These are phyloP conservation scores for Cystobasidium sp. DNA, from an alignment of 1,284 basidiomycete species.

Conservation along the genomic window DNA sequence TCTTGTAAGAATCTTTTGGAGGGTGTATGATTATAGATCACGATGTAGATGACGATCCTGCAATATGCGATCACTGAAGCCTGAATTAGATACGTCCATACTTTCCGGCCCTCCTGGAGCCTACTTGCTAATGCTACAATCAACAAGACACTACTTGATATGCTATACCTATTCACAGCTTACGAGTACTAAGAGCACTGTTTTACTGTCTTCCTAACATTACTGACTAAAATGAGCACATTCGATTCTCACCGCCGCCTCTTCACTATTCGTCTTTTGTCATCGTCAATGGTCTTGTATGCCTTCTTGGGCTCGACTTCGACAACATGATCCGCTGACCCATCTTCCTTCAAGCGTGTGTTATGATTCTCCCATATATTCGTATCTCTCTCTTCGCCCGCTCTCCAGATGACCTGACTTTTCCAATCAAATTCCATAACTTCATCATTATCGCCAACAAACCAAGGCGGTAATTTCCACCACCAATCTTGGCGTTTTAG, in stretches of 20 bases:
- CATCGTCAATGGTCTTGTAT: conserved; percentile 21
- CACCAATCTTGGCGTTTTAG: conserved; percentile 40
- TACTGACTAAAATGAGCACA: not conserved
- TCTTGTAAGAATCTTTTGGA: not conserved
- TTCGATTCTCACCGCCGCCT: conserved; percentile 8
- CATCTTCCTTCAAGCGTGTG: conserved; percentile 28
- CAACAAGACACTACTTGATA: not conserved
- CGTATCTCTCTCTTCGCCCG: conserved; percentile 27
- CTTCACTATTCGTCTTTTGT: not conserved
- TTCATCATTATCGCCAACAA: conserved; percentile 38
- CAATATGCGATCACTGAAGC: not conserved
- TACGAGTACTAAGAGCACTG: not conserved
- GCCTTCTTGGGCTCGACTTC: conserved; percentile 22
- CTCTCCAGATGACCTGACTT: conserved; percentile 29
- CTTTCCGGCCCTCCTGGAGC: not conserved
- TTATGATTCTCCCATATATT: conserved; percentile 30
- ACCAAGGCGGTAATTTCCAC: conserved; percentile 37
- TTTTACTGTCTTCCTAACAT: not conserved
- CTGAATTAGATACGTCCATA: not conserved
- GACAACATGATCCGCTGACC: conserved; percentile 25
- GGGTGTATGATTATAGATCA: not conserved
- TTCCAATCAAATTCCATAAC: conserved; percentile 44
- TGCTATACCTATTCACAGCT: not conserved
- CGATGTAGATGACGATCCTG: not conserved
- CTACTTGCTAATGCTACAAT: not conserved